Evolutionary conservation across 2,329 filamentous ascomycete species (phyloP).

Genomic region (Orbilia quercus): DNA sequence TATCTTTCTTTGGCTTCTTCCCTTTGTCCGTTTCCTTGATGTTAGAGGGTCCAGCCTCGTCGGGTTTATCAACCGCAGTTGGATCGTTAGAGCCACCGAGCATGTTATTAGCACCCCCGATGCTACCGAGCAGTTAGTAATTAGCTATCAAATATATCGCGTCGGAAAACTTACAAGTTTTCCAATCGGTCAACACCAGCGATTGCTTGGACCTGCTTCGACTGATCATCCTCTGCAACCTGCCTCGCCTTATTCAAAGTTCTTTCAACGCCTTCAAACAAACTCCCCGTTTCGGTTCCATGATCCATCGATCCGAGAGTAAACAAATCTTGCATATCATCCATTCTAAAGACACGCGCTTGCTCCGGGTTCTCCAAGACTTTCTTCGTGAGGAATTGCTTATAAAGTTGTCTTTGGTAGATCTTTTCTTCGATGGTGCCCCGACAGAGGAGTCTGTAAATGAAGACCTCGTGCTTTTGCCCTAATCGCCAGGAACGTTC

Average conservation of each 20-base stretch:
- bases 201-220: constrained; percentile 65
- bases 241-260: constrained; percentile 67
- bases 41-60: constrained; percentile 59
- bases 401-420: constrained; percentile 98
- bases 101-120: constrained; percentile 33
- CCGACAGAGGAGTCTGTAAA: constrained; percentile 97
- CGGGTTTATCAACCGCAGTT: constrained; percentile 59
- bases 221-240: constrained; percentile 59
- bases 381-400: constrained; percentile 97
- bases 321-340: constrained; percentile 90
- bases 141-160: neutral
- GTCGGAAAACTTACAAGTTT: constrained; percentile 68
- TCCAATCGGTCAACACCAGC: constrained; percentile 74
- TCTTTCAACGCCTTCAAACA: constrained; percentile 90
- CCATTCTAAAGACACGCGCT: constrained; percentile 81
- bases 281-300: constrained; percentile 81
- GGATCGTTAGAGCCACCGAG: constrained; percentile 60
- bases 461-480: constrained; percentile 93
- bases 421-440: constrained; percentile 99
- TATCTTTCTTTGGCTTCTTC: constrained; percentile 59
- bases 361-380: constrained; percentile 94
- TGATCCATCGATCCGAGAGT: constrained; percentile 75
- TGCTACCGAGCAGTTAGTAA: constrained; percentile 34
- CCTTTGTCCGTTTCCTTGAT: constrained; percentile 61
- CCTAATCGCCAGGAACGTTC: constrained; percentile 96